Conservation (phyloP, 805 yeast species). For the Maudiozyma bulderi region DNA sequence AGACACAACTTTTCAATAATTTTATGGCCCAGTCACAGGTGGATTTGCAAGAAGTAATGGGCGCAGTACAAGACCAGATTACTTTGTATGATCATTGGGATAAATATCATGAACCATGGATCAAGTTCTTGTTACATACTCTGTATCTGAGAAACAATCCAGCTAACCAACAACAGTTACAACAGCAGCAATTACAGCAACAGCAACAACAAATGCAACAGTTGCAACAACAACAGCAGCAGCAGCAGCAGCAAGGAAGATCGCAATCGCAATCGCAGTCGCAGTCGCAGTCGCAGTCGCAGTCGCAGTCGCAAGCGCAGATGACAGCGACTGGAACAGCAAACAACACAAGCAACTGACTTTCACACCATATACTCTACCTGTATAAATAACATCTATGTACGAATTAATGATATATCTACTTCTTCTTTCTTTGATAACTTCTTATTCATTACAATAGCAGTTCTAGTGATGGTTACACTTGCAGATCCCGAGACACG, state of each 20-base stretch:
- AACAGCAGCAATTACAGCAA: neutral
- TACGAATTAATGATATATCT: too few species aligned
- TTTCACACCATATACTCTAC: too few species aligned
- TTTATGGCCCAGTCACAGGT: slow-evolving; percentile 71
- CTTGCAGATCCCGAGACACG: too few species aligned
- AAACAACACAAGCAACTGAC: too few species aligned
- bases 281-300: neutral
- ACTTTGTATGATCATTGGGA: slow-evolving; percentile 82
- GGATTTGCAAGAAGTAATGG: slow-evolving; percentile 66
- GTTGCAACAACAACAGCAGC: neutral
- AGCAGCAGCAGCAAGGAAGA: neutral
- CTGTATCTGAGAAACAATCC: slow-evolving; percentile 18
- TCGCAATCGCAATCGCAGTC: neutral
- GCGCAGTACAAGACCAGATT: slow-evolving; percentile 75
- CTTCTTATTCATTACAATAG: too few species aligned
- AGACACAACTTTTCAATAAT: slow-evolving; percentile 12
- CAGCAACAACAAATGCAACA: neutral
- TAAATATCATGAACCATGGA: slow-evolving; percentile 59
- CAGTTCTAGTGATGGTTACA: too few species aligned
- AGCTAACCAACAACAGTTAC: neutral
- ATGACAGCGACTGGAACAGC: too few species aligned
- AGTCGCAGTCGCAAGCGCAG: too few species aligned
- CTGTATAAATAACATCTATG: too few species aligned
- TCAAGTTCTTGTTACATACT: slow-evolving; percentile 32
- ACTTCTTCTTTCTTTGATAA: too few species aligned